Evolutionary conservation across 805 yeast genomes (phyloP), one percentile per base, ranked within the genome.

Genomic region (Spathaspora gorwiae): DNA sequence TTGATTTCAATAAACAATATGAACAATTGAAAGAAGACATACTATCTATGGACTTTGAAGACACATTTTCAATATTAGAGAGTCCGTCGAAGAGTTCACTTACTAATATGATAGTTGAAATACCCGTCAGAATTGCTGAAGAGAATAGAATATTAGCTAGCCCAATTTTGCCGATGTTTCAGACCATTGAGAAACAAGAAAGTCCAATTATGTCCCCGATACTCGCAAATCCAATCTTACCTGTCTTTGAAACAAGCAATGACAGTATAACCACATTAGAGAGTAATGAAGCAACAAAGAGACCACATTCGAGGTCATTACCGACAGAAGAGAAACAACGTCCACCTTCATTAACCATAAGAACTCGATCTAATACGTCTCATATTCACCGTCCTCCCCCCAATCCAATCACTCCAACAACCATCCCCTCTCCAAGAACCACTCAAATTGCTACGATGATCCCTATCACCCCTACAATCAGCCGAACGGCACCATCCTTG

Each of bases 291-390:
- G 11, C 38, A 29, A 29, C 33, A 24, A 13, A 27, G n/a, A 49
- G 70, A 39, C 55, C 64, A 7, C 68, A 66, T 48, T 64, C 69
- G 11, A 65, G 57, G 40, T 65, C 71, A 2, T 52, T 66, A 30
- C 71, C 72, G 4, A 43, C 54, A 26, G 37, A 34, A 15, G 29
- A 48, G 13, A 40, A 40, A 8, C 46, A 52, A 11, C 45, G 39
- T 12, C 8, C 26, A 6, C 39, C 39, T 12, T 47, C 52, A 13
- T 35, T 26, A n/a, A 35, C 43, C 12, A 43, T 35, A 11, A 47
- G 63, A 14, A 52, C 50, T 37, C 44, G 65, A 13, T 50, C 70
- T 39, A 54, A 56, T 42, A 52, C 69, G 30, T 41, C 60, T 36
- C 50, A 53, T 40, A 27, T 24, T 26, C 30, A 27, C 10, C 13